Percentiles rank a stretch among this genome's conserved stretches.
Evolutionary conservation across 106 monocot genomes (phyloP).

Genomic region (Narthecium ossifragum): DNA sequence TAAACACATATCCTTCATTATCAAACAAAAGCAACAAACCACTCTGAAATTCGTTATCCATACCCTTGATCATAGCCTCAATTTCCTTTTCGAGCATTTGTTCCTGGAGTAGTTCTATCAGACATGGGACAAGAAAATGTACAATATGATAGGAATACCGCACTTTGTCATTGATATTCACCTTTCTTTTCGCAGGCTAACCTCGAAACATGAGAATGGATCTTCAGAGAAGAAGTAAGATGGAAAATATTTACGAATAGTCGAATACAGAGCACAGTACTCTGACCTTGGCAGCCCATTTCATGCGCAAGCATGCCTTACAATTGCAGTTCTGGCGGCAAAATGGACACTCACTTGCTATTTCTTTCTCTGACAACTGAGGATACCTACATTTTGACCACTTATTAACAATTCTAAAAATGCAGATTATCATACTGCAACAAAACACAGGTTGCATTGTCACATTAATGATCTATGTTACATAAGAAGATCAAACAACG

Average conservation of each 20-base stretch:
- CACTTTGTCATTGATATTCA: slow-evolving; percentile 4
- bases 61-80: slow-evolving; percentile 12
- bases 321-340: slow-evolving; percentile 42
- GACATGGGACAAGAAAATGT: slow-evolving; percentile 2
- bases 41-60: not conserved
- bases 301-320: slow-evolving; percentile 36
- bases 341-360: slow-evolving; percentile 24
- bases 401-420: too few species aligned
- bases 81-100: slow-evolving; percentile 12
- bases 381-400: too few species aligned
- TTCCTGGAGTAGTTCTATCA: slow-evolving; percentile 1
- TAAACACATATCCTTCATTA: too few species aligned
- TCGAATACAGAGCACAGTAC: not conserved
- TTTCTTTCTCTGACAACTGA: slow-evolving; percentile 9
- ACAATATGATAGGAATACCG: not conserved
- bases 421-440: too few species aligned
- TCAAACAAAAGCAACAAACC: not conserved
- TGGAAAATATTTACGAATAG: not conserved
- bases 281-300: slow-evolving; percentile 15
- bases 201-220: not conserved
- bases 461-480: too few species aligned
- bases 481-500: not conserved
- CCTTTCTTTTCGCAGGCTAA: slow-evolving; percentile 12
- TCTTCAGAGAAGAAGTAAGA: not conserved
- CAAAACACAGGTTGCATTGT: not conserved